Evolutionary conservation across 1,284 basidiomycete species (phyloP).

Genomic region (Paramarasmius palmivorus): DNA sequence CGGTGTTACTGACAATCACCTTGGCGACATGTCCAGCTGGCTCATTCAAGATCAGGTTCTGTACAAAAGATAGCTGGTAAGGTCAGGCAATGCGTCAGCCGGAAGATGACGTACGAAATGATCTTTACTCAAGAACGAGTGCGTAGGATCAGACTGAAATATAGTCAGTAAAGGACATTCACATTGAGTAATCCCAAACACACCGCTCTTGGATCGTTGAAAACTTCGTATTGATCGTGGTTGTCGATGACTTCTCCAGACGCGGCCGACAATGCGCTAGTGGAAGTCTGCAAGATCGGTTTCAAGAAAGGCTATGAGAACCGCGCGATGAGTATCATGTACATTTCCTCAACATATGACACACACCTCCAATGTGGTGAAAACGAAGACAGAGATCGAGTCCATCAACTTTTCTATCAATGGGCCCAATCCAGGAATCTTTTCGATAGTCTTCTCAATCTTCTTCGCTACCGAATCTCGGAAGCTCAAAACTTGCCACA

Average conservation of each 20-base stretch:
- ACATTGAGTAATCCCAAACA: slow-evolving; percentile 24
- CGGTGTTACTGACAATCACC: slow-evolving; percentile 66
- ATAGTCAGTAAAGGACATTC: slow-evolving; percentile 4
- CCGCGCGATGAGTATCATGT: slow-evolving; percentile 8
- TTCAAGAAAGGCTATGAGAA: slow-evolving; percentile 69
- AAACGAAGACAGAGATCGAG: slow-evolving; percentile 78
- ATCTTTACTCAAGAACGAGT: slow-evolving; percentile 82
- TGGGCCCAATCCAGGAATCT: slow-evolving; percentile 67
- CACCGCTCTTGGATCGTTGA: slow-evolving; percentile 76
- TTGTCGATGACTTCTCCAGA: slow-evolving; percentile 80
- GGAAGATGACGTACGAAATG: slow-evolving; percentile 59
- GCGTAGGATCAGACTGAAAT: slow-evolving; percentile 77
- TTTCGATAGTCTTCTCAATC: slow-evolving; percentile 84
- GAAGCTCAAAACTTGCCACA: slow-evolving; percentile 89
- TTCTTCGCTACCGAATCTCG: slow-evolving; percentile 85
- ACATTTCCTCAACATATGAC: neutral
- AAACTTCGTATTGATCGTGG: slow-evolving; percentile 83
- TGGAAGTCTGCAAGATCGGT: slow-evolving; percentile 69
- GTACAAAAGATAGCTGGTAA: slow-evolving; percentile 5
- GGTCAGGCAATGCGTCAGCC: neutral
- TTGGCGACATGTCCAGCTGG: slow-evolving; percentile 77
- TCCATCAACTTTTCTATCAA: slow-evolving; percentile 85
- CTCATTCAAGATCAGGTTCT: slow-evolving; percentile 78
- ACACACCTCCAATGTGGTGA: slow-evolving; percentile 71
- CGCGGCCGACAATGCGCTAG: slow-evolving; percentile 54